A percentile compares a stretch with the other conserved stretches of the same genome.
Conservation (phyloP, 352 stramenopile species). For the Pythium monospermum region DNA sequence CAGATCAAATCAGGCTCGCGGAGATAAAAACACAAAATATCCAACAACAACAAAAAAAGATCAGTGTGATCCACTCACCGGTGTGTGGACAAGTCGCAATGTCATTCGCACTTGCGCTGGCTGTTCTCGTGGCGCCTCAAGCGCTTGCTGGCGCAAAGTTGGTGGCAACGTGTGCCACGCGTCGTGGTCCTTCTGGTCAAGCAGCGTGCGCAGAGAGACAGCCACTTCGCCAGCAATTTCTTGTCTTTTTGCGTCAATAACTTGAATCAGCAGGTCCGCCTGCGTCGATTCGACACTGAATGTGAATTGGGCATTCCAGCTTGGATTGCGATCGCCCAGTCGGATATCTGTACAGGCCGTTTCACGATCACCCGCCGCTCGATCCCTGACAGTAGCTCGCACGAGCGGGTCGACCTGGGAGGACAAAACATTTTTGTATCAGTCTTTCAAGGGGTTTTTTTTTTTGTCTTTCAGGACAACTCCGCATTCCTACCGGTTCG, state of each 20-base stretch:
- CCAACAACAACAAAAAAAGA: background rate
- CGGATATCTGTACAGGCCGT: conserved; percentile 28
- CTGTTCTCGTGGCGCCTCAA: conserved; percentile 37
- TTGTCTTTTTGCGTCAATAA: conserved; percentile 40
- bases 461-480: background rate
- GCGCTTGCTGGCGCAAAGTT: conserved; percentile 53
- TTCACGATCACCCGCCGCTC: background rate
- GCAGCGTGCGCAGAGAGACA: conserved; percentile 38
- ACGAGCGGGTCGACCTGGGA: conserved; percentile 55
- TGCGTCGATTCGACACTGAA: conserved; percentile 38
- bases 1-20: background rate
- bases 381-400: conserved; percentile 30
- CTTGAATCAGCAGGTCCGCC: conserved; percentile 39
- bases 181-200: conserved; percentile 59
- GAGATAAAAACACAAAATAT: background rate
- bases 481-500: conserved; percentile 28
- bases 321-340: conserved; percentile 39
- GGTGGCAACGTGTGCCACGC: conserved; percentile 51
- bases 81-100: conserved; percentile 46
- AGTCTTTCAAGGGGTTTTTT: background rate
- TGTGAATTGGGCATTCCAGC: conserved; percentile 32
- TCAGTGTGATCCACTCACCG: conserved; percentile 26
- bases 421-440: background rate
- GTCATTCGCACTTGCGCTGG: conserved; percentile 36
- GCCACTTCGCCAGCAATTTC: conserved; percentile 46